Base-by-base conservation (phyloP, 108 stramenopile species). In the Cyclotella kingstonii region DNA sequence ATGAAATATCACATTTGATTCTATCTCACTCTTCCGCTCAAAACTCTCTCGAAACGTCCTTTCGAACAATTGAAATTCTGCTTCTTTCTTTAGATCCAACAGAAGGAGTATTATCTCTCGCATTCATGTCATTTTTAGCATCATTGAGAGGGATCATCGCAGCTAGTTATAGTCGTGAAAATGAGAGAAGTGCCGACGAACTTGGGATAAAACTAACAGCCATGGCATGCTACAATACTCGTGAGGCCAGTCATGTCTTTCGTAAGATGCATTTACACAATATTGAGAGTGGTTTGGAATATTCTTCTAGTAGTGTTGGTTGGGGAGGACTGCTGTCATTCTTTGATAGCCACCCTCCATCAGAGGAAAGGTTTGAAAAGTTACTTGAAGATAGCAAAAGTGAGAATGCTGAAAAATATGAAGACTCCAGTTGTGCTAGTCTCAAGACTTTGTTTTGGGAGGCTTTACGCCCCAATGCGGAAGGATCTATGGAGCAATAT, bases 21-120 rank as follows among this genome's bases (percentile, higher is more conserved):
- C 51, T 81, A 39, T 88, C 89, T n/a, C 91, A 93, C 69, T 63
- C 73, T 12, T 74, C 76, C 35, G 54, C 77, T 59, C 46, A 71
- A 17, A 86, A 85, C 34, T 27, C 66, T 9, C 43, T 86, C 12
- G 85, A 93, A 65, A 81, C 81, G 39, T 45, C 78, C 2, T 63
- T 93, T 11, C 70, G 86, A 11, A 89, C 87, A 27, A 22, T 87
- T 14, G 91, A 93, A 75, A 83, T 93, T 33, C 57, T 90, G 19
- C 28, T 90, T 11, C 59, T 93, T 9, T 81, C 72, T 40, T 28
- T 93, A n/a, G 91, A 93, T 78, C 91, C 91, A 0, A 90, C 89
- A 1, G 87, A 87, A 50, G 91, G 91, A 15, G 44, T 90, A 23
- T 49, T 90, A 19, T 64, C 64, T 11, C 44, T 93, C 29, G 77